Conservation (phyloP, 2,329 filamentous ascomycete species). For the Cladobotryum protrusum region DNA sequence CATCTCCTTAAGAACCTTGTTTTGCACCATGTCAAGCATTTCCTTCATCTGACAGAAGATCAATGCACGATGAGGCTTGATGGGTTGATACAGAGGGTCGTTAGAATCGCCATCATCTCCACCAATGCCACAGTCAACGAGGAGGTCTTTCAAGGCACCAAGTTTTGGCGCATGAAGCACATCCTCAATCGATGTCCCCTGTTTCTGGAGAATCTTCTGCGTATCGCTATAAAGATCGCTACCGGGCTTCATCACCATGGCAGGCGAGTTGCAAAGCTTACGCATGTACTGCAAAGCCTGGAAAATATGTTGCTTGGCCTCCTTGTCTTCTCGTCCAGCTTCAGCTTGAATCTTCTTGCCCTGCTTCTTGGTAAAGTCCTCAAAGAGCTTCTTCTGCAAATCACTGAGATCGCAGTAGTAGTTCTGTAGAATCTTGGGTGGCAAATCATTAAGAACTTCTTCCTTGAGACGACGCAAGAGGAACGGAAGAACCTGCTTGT, state of each 20-base stretch:
- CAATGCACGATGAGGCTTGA: constrained; percentile 90
- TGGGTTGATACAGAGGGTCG: constrained; percentile 65
- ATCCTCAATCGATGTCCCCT: constrained; percentile 78
- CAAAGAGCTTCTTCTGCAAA: constrained; percentile 88
- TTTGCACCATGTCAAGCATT: constrained; percentile 98
- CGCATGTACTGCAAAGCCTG: constrained; percentile 99
- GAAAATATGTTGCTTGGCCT: constrained; percentile 97
- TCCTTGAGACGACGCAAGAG: constrained; percentile 92
- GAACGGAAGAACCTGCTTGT: constrained; percentile 97
- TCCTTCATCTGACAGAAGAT: constrained; percentile 99
- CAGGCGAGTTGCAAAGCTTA: constrained; percentile 96
- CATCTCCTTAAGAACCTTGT: constrained; percentile 81
- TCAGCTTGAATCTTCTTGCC: constrained; percentile 81
- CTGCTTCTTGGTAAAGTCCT: constrained; percentile 93
- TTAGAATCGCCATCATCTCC: constrained; percentile 57
- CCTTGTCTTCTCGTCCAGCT: constrained; percentile 78
- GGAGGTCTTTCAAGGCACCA: constrained; percentile 77
- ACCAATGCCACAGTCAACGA: constrained; percentile 98
- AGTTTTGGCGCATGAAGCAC: constrained; percentile 87
- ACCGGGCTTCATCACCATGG: constrained; percentile 89
- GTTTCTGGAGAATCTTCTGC: constrained; percentile 69
- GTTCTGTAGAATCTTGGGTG: constrained; percentile 97
- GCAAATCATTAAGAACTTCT: constrained; percentile 91
- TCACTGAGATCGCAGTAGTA: constrained; percentile 99
- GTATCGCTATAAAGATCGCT: constrained; percentile 87